These are phyloP conservation scores for Magnusiomyces clavatus DNA, from an alignment of 1,139 yeast genomes.

Conservation along the genomic window DNA sequence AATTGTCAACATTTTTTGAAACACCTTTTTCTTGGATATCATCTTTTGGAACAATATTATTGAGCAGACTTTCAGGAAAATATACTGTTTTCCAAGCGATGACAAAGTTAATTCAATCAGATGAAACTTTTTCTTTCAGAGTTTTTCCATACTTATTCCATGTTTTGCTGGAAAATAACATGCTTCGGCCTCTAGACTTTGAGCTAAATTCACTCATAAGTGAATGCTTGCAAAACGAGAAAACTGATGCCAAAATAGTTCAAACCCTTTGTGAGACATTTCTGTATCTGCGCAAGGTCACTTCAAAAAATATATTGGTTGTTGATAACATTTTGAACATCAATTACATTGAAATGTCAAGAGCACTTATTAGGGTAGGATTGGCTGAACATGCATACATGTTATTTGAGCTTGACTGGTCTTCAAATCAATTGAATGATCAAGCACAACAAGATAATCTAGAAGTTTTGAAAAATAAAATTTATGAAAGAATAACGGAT, in stretches of 20 bases:
- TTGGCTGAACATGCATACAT: constrained; percentile 2
- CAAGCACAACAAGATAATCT: neutral
- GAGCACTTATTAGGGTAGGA: neutral
- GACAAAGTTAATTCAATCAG: neutral
- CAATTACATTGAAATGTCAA: neutral
- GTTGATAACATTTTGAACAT: neutral
- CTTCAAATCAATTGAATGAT: neutral
- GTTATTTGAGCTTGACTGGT: constrained; percentile 4
- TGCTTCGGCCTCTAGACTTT: neutral
- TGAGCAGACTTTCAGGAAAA: neutral
- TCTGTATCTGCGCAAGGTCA: constrained; percentile 2
- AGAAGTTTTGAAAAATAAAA: neutral
- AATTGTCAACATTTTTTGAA: neutral
- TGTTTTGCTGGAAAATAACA: neutral
- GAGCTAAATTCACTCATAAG: constrained; percentile 1
- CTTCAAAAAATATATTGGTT: neutral
- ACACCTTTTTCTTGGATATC: neutral
- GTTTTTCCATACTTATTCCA: constrained; percentile 2
- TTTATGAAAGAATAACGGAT: constrained; percentile 7
- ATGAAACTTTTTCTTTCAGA: neutral
- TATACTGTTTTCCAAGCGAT: neutral
- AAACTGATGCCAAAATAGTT: neutral
- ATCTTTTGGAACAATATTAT: neutral
- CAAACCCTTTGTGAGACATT: neutral
- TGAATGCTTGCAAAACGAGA: neutral